Evolutionary conservation across 208 protist species (phyloP), one percentile per base, ranked within the genome.

Genomic region (Kentomonas sorsogonicus): DNA sequence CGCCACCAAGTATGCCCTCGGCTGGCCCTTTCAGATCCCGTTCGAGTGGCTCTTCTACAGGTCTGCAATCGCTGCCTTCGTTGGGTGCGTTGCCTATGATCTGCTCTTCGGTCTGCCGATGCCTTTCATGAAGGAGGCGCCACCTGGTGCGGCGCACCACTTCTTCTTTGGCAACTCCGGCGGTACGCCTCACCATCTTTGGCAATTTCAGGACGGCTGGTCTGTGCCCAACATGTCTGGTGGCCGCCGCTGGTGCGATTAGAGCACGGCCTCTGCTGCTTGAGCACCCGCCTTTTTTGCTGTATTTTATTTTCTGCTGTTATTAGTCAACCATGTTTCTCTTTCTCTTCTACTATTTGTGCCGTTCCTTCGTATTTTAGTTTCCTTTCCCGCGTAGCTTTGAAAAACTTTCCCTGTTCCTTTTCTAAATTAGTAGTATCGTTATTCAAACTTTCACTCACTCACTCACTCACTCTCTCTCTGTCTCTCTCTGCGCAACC

Each of bases 161-260:
- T 91, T 89, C 61, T 94, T 91, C 56, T 94, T 90, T 43, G 82
- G 85, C 30, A 94, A 94, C 50, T 33, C 76, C 0, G 88, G 81
- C 27, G 88, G 88, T 31, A 64, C 72, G 20, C 88, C 88, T 29
- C 88, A 94, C 60, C 82, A 91, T 52, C 69, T 94, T 22, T 94
- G 88, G 88, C 74, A 91, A 50, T 89, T 81, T 63, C 88, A 94
- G 62, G 88, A 94, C 55, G 88, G 88, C 33, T 94, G 88, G 85
- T 80, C 59, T n/a, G 82, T 94, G 51, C 88, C 81, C 18, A 94
- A 94, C 70, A 83, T 86, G 76, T 91, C 83, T 36, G 88, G 88
- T 38, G 88, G 70, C 1, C 77, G 80, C 11, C 75, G 88, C 20
- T 94, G 83, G 83, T 55, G 60, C 2, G 77, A 86, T 22, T 94